A percentile compares a stretch with the other conserved stretches of the same genome.
Conservation (phyloP, 2,329 filamentous ascomycete genomes). For the Chalara sp. region DNA sequence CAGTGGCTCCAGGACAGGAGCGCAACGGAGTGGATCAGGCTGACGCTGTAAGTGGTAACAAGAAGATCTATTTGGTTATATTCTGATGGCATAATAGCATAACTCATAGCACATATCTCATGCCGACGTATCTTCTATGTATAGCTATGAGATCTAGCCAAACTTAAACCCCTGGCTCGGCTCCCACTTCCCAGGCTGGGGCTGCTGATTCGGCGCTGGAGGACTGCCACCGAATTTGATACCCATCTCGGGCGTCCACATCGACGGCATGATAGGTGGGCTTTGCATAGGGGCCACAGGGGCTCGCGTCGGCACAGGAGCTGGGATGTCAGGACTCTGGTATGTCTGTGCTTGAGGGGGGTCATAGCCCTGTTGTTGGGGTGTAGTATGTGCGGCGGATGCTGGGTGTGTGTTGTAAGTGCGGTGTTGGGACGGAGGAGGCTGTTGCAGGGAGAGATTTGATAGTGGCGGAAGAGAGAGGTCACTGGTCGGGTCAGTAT, state of each 20-base stretch:
- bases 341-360: neutral
- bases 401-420: conserved; percentile 6
- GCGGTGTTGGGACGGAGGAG: conserved; percentile 16
- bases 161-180: conserved; percentile 1
- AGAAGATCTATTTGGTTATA: too few relatives aligned
- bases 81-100: too few relatives aligned
- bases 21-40: too few relatives aligned
- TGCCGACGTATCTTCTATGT: too few relatives aligned
- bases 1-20: too few relatives aligned
- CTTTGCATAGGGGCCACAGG: conserved; percentile 38
- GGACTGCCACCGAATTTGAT: conserved; percentile 63
- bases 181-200: neutral
- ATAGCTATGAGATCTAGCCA: too few relatives aligned
- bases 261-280: conserved; percentile 38
- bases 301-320: conserved; percentile 44
- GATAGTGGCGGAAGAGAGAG: conserved; percentile 8
- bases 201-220: neutral
- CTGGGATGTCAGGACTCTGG: conserved; percentile 28
- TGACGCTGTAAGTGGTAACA: too few relatives aligned
- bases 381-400: conserved; percentile 25
- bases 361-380: conserved; percentile 11
- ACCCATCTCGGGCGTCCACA: conserved; percentile 76
- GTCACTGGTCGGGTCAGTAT: conserved; percentile 21
- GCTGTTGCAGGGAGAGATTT: conserved; percentile 20
- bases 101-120: too few relatives aligned